Base-by-base conservation (phyloP, 2,329 filamentous ascomycete species). In the Epichloe festucae region DNA sequence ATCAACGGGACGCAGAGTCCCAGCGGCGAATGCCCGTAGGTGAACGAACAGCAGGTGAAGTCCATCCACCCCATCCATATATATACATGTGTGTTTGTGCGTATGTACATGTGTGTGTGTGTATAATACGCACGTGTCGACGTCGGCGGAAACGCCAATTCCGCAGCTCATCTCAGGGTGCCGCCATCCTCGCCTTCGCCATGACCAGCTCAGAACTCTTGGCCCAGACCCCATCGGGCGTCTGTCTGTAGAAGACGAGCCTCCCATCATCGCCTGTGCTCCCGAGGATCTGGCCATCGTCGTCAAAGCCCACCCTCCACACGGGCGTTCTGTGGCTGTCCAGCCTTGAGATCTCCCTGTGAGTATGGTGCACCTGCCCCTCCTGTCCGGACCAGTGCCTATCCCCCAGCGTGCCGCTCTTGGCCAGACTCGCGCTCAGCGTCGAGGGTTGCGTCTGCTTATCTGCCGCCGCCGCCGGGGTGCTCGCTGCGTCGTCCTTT, bases 201-300 rank as follows among this genome's bases (percentile, higher is more conserved):
- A 81, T 77, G 36, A 72, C 72, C 56, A 82, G 63, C 66, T 82
- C 78, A 0, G 77, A 76, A 59, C 78, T 81, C 65, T 79, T 78
- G 0, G 73, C 74, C 79, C 79, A 82, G 8, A 68, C 60, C 0
- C 78, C 78, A 53, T 75, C 74, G 0, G 78, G 77, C 42, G 70
- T 73, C 65, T 82, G 78, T 14, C 80, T 73, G 62, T 81, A 84
- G 55, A 80, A 79, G 59, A 81, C 67, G 53, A 84, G 61, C 62
- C 74, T 78, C 11, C 85, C 87, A 63, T 90, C 85, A 56, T 91
- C 87, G 3, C 86, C 86, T 1, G 85, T 86, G 41, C 82, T 85
- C 1, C 86, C 81, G 7, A 91, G 70, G 12, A 90, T 76, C 64
- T 88, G 84, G 4, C 85, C 85, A 70, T 81, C 74, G 50, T 77